Evolutionary conservation across 345 rosid genomes (phyloP).

Genomic region (Linum tenue): DNA sequence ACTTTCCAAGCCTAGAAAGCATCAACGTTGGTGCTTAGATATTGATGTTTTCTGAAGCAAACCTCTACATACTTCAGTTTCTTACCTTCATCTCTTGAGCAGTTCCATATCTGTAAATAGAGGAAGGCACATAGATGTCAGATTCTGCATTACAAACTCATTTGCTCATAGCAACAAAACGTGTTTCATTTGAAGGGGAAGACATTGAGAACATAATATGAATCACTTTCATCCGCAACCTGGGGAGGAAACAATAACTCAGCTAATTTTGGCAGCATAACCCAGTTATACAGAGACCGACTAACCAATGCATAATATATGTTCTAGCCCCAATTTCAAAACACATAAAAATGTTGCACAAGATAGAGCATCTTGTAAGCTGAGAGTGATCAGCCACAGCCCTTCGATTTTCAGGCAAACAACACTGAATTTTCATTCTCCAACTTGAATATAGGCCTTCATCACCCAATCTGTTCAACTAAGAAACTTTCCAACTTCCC

Average conservation of each 20-base stretch:
- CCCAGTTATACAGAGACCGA: background rate
- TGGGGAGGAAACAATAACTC: background rate
- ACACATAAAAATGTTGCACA: too few species aligned
- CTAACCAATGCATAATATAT: background rate
- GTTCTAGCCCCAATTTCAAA: background rate
- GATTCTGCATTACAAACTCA: background rate
- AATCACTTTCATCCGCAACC: background rate
- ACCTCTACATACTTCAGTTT: background rate
- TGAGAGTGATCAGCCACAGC: too few species aligned
- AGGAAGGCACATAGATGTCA: conserved; percentile 1
- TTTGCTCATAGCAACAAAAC: background rate
- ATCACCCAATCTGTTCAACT: too few species aligned
- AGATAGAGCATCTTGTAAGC: too few species aligned
- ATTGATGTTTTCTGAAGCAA: background rate
- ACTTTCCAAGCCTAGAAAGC: too few species aligned
- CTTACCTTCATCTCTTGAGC: conserved; percentile 90
- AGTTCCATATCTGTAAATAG: conserved; percentile 85
- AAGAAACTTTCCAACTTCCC: too few species aligned
- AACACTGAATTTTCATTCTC: too few species aligned
- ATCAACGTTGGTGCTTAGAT: too few species aligned
- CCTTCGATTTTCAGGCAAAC: too few species aligned
- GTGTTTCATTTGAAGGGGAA: background rate
- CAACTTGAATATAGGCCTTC: background rate
- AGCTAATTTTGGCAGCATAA: background rate
- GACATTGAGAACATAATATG: background rate